Evolutionary conservation across 2,329 filamentous ascomycete species (phyloP), one percentile per base, ranked within the genome.

Genomic region (Pseudogymnoascus sp.): DNA sequence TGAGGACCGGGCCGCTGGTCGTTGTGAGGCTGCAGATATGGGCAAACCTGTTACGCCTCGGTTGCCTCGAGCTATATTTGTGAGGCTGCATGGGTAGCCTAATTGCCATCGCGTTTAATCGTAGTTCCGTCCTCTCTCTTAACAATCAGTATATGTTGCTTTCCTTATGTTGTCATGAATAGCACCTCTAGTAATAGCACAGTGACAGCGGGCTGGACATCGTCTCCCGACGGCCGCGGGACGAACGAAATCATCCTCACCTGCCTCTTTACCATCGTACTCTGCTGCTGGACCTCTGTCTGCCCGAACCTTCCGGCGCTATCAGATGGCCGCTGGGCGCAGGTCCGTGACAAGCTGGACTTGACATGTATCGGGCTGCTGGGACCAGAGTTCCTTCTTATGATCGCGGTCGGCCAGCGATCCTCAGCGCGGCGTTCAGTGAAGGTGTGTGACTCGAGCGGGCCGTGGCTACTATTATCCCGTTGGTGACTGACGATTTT

Each of bases 231-330:
- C 61, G 70, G 72, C 11, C 72, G 78, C 53, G 78, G 78, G 3
- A 77, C 73, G 2, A 66, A 75, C 22, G 75, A 78, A 60, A 77
- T 80, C 35, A 62, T 79, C 0, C 76, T 71, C 68, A 73, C 71
- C 24, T 77, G 74, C 61, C 50, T 69, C 1, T 60, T 76, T 19
- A 81, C 78, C 1, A 77, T 78, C 7, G 68, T 77, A 5, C 71
- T 80, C 0, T 79, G 77, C 65, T 73, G 69, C 31, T 79, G 76
- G 75, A 73, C 75, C 3, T 69, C 73, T 3, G 70, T 78, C 2
- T 75, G 73, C 64, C 73, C 76, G 5, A 78, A 79, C 41, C 67
- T 77, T 3, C 72, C 73, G 0, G 67, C 73, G 2, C 64, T 65
- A 0, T 69, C 68, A 2, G 73, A 77, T 64, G 70, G 66, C 11